Evolutionary conservation across 164 flowering plant species (phyloP), one percentile per base, ranked within the genome.

Genomic region (Magnolia officinalis): DNA sequence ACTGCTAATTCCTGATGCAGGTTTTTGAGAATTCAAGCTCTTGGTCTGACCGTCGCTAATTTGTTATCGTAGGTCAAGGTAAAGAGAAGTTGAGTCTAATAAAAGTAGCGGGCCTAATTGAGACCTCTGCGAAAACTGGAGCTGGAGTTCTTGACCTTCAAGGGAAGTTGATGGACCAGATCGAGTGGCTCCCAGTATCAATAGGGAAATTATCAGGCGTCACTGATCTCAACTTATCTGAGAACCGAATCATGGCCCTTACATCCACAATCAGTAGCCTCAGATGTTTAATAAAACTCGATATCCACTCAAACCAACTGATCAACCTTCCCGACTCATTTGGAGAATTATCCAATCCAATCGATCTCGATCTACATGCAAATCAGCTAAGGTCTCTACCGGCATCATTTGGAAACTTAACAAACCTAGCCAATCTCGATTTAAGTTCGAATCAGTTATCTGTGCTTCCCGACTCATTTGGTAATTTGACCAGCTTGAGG

Each of bases 141-240:
- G 83, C 80, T 49, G 73, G 50, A 18, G 87, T 82, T 70, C 87
- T 92, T 81, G 82, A 88, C 82, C 89, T 92, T 13, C 84, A 81
- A 82, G 90, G 90, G 73, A 90, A 85, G 78, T 84, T 92, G 78
- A 82, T 84, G 89, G 92, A 90, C 74, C 80, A 88, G 76, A 78
- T 90, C n/a, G 97, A 92, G 81, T 89, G 91, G 91, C 90, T 90
- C 45, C 97, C 97, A 2, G 50, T 78, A 5, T 88, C 97, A n/a
- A 71, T 92, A 50, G 93, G 92, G 59, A 92, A 92, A 74, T 80
- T 92, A 74, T 79, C 85, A 1, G 74, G 81, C 63, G 63, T 90
- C 45, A 81, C 79, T 66, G 87, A 84, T 71, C 66, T 92, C 58
- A 84, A 89, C 81, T 65, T 90, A 63, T 86, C 93, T 1, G 89